Evolutionary conservation across 169 alveolate genomes (phyloP), one percentile per base, ranked within the genome.

Genomic region (Cryptosporidium xiaoi): DNA sequence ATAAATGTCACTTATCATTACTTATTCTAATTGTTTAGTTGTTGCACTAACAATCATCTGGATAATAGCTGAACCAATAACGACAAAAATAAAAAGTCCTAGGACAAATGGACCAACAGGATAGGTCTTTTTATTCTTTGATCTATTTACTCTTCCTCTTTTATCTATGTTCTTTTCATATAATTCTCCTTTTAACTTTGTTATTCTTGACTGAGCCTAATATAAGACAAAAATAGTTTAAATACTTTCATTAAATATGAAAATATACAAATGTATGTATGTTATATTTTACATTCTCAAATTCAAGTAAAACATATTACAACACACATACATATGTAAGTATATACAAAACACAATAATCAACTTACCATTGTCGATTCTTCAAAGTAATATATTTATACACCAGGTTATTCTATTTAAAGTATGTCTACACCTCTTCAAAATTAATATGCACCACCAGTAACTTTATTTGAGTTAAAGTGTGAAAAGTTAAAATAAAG

Each of bases 21-120:
- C 0, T 71, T 56, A 71, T 27, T 71, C 84, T 7, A 71, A 56
- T 18, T 56, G 84, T 20, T 55, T 71, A 29, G 84, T 71, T 10
- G 84, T 71, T 16, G 96, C 95, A 46, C 93, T 90, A 64, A 91
- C 83, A 60, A 93, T 89, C 68, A 93, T 93, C 82, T 93, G 96
- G 36, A 93, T 84, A 18, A 93, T 82, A 29, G 96, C 96, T 5
- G 96, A 93, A 12, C 96, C 96, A n/a, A 93, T 90, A 48, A 93
- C 96, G 31, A 93, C 94, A 71, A 93, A 93, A 27, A 93, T 87
- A 69, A 93, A 93, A 10, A 92, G 92, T 58, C 92, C 96, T 62
- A 93, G 77, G 44, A 91, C 91, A 53, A 90, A 83, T 12, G 96
- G 96, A 10, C 95, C 95, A 6, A 93, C 96, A 1, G 95, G 93